These are phyloP conservation scores for Mycena vitilis DNA, from an alignment of 768 basidiomycete genomes.

Conservation along the genomic window DNA sequence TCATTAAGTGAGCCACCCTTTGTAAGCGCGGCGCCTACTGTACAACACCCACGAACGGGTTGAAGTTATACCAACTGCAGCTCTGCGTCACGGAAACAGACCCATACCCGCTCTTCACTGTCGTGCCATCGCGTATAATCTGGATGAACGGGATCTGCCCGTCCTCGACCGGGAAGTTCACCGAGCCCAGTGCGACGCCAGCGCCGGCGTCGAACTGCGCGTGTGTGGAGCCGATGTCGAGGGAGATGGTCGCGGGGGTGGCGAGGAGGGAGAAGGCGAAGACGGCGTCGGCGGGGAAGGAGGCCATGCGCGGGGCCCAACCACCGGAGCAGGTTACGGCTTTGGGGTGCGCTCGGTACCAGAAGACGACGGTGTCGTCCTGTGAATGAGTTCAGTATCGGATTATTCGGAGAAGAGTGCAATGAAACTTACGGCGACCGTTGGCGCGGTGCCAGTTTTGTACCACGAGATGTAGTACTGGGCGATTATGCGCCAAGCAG, in stretches of 20 bases:
- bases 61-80: conserved; percentile 44
- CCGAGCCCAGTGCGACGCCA: conserved; percentile 40
- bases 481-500: conserved; percentile 41
- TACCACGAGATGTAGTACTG: conserved; percentile 42
- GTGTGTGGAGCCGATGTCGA: conserved; percentile 44
- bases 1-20: too few relatives aligned
- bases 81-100: conserved; percentile 37
- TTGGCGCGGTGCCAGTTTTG: conserved; percentile 39
- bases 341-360: conserved; percentile 42
- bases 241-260: conserved; percentile 44
- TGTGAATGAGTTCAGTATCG: conserved; percentile 29
- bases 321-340: conserved; percentile 41
- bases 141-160: conserved; percentile 42
- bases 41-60: conserved; percentile 40
- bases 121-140: conserved; percentile 39
- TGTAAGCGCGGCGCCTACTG: too few relatives aligned
- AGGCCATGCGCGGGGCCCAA: conserved; percentile 42
- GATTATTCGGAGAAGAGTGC: not conserved
- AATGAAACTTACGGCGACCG: conserved; percentile 45
- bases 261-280: conserved; percentile 53
- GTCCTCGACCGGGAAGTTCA: conserved; percentile 40
- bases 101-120: conserved; percentile 33
- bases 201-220: conserved; percentile 34
- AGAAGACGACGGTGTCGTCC: conserved; percentile 41
- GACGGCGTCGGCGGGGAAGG: conserved; percentile 49